These are phyloP conservation scores for Albophoma yamanashiensis DNA, from an alignment of 2,329 filamentous ascomycete genomes.

Conservation along the genomic window DNA sequence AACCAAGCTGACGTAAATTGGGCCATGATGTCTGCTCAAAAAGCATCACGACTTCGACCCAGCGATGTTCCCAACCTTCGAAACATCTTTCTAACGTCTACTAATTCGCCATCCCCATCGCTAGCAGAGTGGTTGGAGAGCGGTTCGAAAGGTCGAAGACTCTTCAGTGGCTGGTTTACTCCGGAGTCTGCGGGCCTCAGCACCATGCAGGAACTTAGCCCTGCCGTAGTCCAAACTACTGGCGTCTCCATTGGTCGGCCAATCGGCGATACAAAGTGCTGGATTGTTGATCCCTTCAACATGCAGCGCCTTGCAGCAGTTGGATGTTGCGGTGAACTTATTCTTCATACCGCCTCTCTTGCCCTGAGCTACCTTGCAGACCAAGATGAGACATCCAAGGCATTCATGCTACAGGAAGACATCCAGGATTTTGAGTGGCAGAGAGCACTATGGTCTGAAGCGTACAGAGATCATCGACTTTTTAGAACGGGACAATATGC, in stretches of 20 bases:
- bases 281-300: constrained; percentile 1
- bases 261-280: not conserved
- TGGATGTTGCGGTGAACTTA: constrained; percentile 5
- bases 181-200: not conserved
- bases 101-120: too few relatives aligned
- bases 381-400: not conserved
- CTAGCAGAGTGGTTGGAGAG: not conserved
- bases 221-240: not conserved
- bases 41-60: not conserved
- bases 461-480: not conserved
- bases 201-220: not conserved
- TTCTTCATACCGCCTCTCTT: constrained; percentile 3
- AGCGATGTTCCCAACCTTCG: not conserved
- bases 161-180: not conserved
- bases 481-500: not conserved
- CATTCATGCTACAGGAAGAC: not conserved
- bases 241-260: constrained; percentile 1
- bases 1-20: not conserved
- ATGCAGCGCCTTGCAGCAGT: constrained; percentile 1
- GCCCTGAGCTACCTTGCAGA: constrained; percentile 1
- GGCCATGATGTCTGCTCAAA: not conserved
- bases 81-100: not conserved
- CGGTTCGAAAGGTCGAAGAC: not conserved
- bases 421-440: not conserved
- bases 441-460: not conserved